phyloP scores from a whole-genome alignment of 768 basidiomycete species.

The Leccinellum albellum region DNA sequence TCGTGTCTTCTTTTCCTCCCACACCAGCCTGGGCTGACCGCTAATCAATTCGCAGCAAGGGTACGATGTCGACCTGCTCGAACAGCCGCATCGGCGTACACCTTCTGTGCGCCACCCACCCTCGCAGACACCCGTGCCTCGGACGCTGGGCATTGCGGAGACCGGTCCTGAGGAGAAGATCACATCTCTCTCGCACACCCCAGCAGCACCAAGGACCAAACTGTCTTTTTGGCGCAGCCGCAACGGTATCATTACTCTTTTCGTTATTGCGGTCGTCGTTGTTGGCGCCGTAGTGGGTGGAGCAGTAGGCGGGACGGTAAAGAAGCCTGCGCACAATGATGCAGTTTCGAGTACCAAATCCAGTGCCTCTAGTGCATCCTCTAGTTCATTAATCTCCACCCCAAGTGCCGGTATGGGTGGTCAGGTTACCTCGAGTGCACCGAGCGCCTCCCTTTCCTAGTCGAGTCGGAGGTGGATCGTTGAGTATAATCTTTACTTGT shows the following conservation, averaged over 20 bases:
- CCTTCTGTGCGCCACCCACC: conserved; percentile 17
- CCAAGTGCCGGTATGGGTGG: not conserved
- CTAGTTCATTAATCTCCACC: not conserved
- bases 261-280: conserved; percentile 38
- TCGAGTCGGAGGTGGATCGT: not conserved
- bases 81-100: conserved; percentile 25
- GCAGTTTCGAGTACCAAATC: not conserved
- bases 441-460: not conserved
- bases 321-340: conserved; percentile 19
- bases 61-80: conserved; percentile 48
- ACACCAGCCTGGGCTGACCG: not conserved
- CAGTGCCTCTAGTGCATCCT: not conserved
- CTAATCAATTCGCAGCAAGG: conserved; percentile 39
- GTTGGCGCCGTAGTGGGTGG: conserved; percentile 55
- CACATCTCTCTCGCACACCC: not conserved
- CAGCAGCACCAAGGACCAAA: not conserved
- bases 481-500: not conserved
- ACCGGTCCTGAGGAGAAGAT: conserved; percentile 13
- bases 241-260: conserved; percentile 40
- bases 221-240: conserved; percentile 48
- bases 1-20: not conserved
- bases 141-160: conserved; percentile 10
- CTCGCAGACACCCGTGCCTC: conserved; percentile 3
- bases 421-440: not conserved
- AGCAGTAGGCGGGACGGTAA: conserved; percentile 50